Evolutionary conservation across 345 rosid genomes (phyloP), one percentile per base, ranked within the genome.

Genomic region (Populus tremula): DNA sequence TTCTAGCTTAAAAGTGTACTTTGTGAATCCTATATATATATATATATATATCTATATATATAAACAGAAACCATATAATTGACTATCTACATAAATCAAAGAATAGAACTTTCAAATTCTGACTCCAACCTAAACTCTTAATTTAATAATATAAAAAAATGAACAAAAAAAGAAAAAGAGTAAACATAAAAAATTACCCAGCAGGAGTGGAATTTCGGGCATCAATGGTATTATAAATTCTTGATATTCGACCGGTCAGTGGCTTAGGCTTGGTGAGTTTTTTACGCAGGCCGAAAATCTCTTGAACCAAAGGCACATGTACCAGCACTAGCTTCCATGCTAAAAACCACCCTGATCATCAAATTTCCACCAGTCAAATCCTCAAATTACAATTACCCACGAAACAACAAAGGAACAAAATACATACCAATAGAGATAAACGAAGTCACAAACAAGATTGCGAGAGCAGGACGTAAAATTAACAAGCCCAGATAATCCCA

Each of bases 271-370:
- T 87, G 59, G 82, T 13, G 23, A 81, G 73, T 68, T 90, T 91
- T 84, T 92, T 88, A 70, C 82, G 85, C 79, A 92, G 83, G 21
- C 96, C 97, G 70, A 91, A 93, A 41, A 93, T 87, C 82, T 95
- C 99, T 83, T 93, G 96, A 33, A 92, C 92, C 64, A 92, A 65
- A 74, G 97, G 98, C 31, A 91, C 98, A 71, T 95, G 97, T 54
- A 89, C 92, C 80, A 95, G 86, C 69, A 93, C 90, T 20, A 93
- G 84, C 87, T 93, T 93, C 97, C 98, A 95, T 25, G 98, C 97
- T 85, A 93, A 76, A 75, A 77, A 72, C 99, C 97, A 95, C 49
- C 99, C 99, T 93, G 78, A 70, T 25, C 38, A 45, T 25, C 70
- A 65, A 73, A 59, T 49, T 18, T 13, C 41, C 16, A 12, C 20